Evolutionary conservation across 257 asterid species (phyloP), one percentile per base, ranked within the genome.

Genomic region (Verbascum thapsus): DNA sequence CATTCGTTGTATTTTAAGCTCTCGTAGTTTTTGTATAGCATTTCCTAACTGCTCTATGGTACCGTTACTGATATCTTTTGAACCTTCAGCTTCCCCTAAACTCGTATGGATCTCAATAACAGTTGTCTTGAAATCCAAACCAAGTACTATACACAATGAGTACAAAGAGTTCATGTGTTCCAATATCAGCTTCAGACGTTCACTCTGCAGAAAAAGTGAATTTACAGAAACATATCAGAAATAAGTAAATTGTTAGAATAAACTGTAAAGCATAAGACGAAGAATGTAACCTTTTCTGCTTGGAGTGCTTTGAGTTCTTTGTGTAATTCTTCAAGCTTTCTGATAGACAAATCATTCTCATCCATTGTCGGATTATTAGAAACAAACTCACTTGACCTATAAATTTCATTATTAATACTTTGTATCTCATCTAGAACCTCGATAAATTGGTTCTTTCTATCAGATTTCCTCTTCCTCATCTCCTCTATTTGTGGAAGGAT

Each of bases 401-500:
- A 68, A 61, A 92, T 80, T 69, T 89, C 97, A 63, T 71, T 72
- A 74, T 72, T 84, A 20, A 87, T 77, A 68, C 64, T 76, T 58
- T 80, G 81, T 68, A 85, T 78, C 79, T 87, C 86, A 62, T 69
- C 75, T 58, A 84, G 69, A 23, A 87, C 80, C 68, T 85, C 86
- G 8, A 76, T 38, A 67, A 89, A 84, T 75, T 89, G 88, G 62
- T 80, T 83, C 76, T 75, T 80, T 72, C 99, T 81, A 11, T 84
- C 99, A 56, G 38, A 38, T 74, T 82, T 85, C 79, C 88, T 83
- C 73, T 79, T 89, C 62, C 80, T 79, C 99, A 89, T 87, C 81
- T 92, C 99, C 74, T 92, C 91, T 71, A 85, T 54, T 74, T 87
- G 88, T 39, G 96, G 95, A 61, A 85, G 78, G 71, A 87, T 85